Base-by-base conservation (phyloP, 2,329 filamentous ascomycete genomes). In the Fusarium haematococcum region DNA sequence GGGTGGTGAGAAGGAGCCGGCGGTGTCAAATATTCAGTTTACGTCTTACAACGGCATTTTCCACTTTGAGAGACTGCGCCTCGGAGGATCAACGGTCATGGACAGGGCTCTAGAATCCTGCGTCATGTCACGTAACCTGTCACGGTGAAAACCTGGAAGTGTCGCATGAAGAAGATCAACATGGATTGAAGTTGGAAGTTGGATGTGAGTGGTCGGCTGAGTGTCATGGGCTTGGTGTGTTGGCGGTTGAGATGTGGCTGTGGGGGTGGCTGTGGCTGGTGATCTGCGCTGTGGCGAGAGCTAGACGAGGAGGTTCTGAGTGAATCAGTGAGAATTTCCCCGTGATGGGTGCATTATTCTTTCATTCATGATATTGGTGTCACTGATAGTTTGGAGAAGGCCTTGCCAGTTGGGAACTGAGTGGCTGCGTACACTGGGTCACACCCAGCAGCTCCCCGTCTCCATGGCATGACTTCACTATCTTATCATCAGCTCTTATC, bases 161-260 rank as follows among this genome's bases (percentile, higher is more conserved):
- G 23, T 39, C 23, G 56, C 56, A 58, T 58, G 16, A 58, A 35
- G 27, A 3, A 30, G 48, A 52, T 52, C 48, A 52, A 13, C 48
- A 52, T 52, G 48, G 48, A 8, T 30, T n/a, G 27, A 32, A 9
- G 27, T 25, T 35, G 23, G 16, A 23, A 18, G 62, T 48, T 71
- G 58, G 30, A 41, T 45, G 16, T 57, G 10, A 59, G 37, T 33
- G 23, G 65, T 63, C 39, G 67, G 57, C 54, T 37, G 25, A 25
- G 25, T 54, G 45, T 70, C 70, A 61, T 30, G 20, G 57, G 58
- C 61, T 54, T 73, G 57, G 56, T 57, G 27, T 20, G 10, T 13
- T 63, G 43, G 43, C 20, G 41, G 18, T 50, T 62, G 43, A 33
- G 5, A 27, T 45, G 43, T 50, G 64, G 39, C 57, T 54, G 67